Base-by-base conservation (phyloP, 768 basidiomycete genomes). In the Leccinum boreale region DNA sequence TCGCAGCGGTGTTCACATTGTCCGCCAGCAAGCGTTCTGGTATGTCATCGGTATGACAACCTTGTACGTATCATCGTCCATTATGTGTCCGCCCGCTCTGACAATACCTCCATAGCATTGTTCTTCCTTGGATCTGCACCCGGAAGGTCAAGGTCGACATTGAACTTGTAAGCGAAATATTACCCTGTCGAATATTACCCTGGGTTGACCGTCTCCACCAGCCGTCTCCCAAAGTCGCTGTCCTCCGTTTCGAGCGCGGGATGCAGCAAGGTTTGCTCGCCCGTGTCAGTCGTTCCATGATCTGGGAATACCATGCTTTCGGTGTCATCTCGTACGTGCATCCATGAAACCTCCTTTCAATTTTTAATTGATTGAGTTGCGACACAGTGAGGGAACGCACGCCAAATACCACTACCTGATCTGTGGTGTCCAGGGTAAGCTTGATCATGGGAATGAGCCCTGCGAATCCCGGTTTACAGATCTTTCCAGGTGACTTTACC, bases 241-340 rank as follows among this genome's bases (percentile, higher is more conserved):
- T 92, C 59, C 77, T 92, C 65, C 86, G 88, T 31, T 90, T 92
- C 73, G 78, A 84, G 70, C 84, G 89, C 64, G 89, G 90, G 52
- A 91, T 92, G 88, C 89, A 90, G 67, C 90, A 91, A 68, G 89
- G 89, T 56, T 77, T 92, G 28, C 77, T 91, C 33, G 85, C 85
- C 21, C 82, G 89, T 55, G 81, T 91, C 74, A 86, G 86, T 60
- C 86, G 88, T 35, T 82, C 82, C 19, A 79, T 85, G 31, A 78
- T 90, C 60, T 83, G 84, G 86, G 89, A 92, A 70, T 91, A 90
- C 70, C 90, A 91, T 69, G 87, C 88, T 31, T 92, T 91, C 59
- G 89, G 89, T 53, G 85, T 87, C 59, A 80, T 91, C 58, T 88
- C 86, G 86, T 89, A 71, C 23, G 85, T 68, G 15, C 52, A 24